phyloP scores from a whole-genome alignment of 352 stramenopile genomes.

The Globisporangium rhizosaccharum region DNA sequence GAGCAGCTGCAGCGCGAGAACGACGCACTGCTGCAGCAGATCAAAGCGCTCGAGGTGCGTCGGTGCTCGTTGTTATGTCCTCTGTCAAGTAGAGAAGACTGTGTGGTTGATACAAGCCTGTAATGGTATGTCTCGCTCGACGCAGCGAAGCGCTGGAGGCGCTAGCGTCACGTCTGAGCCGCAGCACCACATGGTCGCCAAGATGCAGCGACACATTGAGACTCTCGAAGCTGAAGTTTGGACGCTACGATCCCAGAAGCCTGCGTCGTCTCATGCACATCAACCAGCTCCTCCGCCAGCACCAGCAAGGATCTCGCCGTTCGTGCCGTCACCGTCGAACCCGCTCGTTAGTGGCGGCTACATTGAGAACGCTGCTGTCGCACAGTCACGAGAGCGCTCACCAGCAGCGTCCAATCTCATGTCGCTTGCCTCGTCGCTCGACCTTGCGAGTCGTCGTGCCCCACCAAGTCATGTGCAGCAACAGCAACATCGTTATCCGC shows the following conservation, averaged over 20 bases:
- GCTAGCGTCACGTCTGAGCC: constrained; percentile 4
- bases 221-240: constrained; percentile 26
- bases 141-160: neutral
- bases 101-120: neutral
- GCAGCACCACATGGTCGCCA: neutral
- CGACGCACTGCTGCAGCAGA: constrained; percentile 20
- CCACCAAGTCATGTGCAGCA: neutral
- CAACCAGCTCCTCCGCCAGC: constrained; percentile 3
- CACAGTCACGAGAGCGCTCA: neutral
- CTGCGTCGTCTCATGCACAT: neutral
- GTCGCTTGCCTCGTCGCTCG: constrained; percentile 3
- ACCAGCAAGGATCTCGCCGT: constrained; percentile 1
- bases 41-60: constrained; percentile 24
- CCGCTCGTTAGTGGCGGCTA: neutral
- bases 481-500: neutral
- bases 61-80: neutral
- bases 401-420: constrained; percentile 4
- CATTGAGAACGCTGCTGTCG: neutral
- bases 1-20: constrained; percentile 27
- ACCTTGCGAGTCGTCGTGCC: neutral
- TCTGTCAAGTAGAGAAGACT: neutral
- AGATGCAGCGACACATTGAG: constrained; percentile 20
- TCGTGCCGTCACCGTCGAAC: neutral
- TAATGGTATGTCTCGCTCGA: neutral
- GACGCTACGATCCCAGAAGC: neutral